phyloP scores from a whole-genome alignment of 768 basidiomycete species.

The Paxillus ammoniavirescens region DNA sequence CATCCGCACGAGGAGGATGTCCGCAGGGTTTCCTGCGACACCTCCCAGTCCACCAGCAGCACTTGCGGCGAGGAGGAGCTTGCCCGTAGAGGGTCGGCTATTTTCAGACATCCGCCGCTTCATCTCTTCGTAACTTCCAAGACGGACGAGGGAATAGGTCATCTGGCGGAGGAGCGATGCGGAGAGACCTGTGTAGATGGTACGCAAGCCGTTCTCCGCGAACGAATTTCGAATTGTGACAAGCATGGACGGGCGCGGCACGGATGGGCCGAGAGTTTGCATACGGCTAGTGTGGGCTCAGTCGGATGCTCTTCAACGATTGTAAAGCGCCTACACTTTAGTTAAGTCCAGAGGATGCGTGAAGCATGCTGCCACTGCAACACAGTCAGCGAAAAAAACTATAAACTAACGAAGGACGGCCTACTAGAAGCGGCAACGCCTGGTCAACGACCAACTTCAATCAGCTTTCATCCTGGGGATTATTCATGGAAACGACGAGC shows the following conservation, averaged over 20 bases:
- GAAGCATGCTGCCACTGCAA: slow-evolving; percentile 71
- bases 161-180: slow-evolving; percentile 87
- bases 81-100: slow-evolving; percentile 50
- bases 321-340: slow-evolving; percentile 61
- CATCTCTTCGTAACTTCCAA: slow-evolving; percentile 80
- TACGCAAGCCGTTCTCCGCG: slow-evolving; percentile 63
- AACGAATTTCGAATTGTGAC: slow-evolving; percentile 64
- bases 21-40: slow-evolving; percentile 78
- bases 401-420: slow-evolving; percentile 19
- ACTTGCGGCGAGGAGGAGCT: slow-evolving; percentile 62
- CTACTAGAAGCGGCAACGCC: slow-evolving; percentile 64
- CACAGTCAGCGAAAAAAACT: slow-evolving; percentile 1
- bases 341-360: slow-evolving; percentile 85
- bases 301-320: not conserved
- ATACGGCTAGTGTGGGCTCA: slow-evolving; percentile 55
- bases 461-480: slow-evolving; percentile 9
- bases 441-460: slow-evolving; percentile 19
- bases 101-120: slow-evolving; percentile 54
- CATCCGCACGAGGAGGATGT: slow-evolving; percentile 82
- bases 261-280: slow-evolving; percentile 63
- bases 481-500: not conserved
- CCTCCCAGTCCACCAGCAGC: slow-evolving; percentile 81
- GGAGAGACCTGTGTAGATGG: slow-evolving; percentile 78
- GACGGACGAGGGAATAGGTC: slow-evolving; percentile 85
- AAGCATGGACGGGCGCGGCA: slow-evolving; percentile 62